phyloP scores from a whole-genome alignment of 345 rosid species.

The Brassica rapa region DNA sequence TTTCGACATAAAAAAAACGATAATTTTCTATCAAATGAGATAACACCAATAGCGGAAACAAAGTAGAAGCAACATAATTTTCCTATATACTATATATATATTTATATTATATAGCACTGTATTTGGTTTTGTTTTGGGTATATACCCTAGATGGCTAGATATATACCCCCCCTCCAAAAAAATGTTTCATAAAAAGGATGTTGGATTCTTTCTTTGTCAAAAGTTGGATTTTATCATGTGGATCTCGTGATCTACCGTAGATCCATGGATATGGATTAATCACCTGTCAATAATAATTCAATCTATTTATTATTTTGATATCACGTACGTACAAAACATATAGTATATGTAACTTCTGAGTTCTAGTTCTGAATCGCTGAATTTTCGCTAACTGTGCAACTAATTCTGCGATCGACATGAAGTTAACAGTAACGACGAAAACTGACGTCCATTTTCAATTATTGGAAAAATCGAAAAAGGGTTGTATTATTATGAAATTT shows the following conservation, averaged over 20 bases:
- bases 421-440: slow-evolving; percentile 32
- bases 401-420: slow-evolving; percentile 32
- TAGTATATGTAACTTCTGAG: slow-evolving; percentile 23
- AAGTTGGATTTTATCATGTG: slow-evolving; percentile 44
- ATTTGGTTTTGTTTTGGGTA: not conserved
- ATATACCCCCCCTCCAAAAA: not conserved
- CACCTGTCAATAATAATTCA: slow-evolving; percentile 41
- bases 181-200: slow-evolving; percentile 27
- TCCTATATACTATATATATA: not conserved
- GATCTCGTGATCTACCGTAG: slow-evolving; percentile 45
- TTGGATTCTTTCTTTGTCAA: slow-evolving; percentile 21
- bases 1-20: too few species aligned
- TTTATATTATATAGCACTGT: not conserved
- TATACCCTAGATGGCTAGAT: not conserved
- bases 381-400: slow-evolving; percentile 32
- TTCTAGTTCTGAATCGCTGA: slow-evolving; percentile 40
- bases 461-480: slow-evolving; percentile 28
- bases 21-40: not conserved
- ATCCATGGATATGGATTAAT: slow-evolving; percentile 35
- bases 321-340: slow-evolving; percentile 27
- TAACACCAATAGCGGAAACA: slow-evolving; percentile 41
- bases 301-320: slow-evolving; percentile 38
- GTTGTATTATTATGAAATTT: slow-evolving; percentile 1
- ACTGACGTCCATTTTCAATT: slow-evolving; percentile 28
- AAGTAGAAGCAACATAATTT: slow-evolving; percentile 30